Base-by-base conservation (phyloP, 768 basidiomycete genomes). In the Rhodotorula babjevae region DNA sequence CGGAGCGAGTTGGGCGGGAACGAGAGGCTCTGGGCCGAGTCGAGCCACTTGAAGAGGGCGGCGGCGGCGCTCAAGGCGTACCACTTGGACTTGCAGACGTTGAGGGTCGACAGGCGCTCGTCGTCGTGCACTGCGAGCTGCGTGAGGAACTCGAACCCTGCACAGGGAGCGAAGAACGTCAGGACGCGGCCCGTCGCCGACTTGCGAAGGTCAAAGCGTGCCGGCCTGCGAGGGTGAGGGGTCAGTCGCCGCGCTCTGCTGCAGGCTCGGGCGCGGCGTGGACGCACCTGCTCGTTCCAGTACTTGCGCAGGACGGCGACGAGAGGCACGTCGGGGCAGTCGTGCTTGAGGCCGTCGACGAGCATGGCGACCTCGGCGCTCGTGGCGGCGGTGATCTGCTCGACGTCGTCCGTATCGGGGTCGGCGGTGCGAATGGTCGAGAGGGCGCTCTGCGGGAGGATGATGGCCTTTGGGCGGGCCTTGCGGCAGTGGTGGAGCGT, bases 21-120 rank as follows among this genome's bases (percentile, higher is more conserved):
- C 23, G 87, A 85, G 0, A 85, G 86, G 74, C 90, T 89, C 63
- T 90, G 81, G 62, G 86, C 85, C 4, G 81, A 81, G 78, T 94
- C 91, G 31, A 89, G 85, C 77, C 91, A 87, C 80, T 92, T 92
- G 84, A 97, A 93, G 25, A 97, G 82, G 0, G 93, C 94, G 62
- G 88, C 88, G 2, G 86, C 84, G 4, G 95, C 92, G 7, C 90
- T 91, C 14, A 97, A 86, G 0, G 91, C 89, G 77, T 92, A 93
- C 78, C 93, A 93, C 82, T 92, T 96, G 64, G 42, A 21, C 49
- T 60, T 65, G 40, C 67, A 60, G 11, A 75, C 53, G 33, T 46
- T 63, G 55, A 73, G 64, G 27, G 52, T 61, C n/a, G 46, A 42
- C 12, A 53, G 42, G 40, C 75, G 69, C 33, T 68, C 67, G 29